phyloP scores from a whole-genome alignment of 1,284 basidiomycete genomes.

The Microbotryum violaceum region DNA sequence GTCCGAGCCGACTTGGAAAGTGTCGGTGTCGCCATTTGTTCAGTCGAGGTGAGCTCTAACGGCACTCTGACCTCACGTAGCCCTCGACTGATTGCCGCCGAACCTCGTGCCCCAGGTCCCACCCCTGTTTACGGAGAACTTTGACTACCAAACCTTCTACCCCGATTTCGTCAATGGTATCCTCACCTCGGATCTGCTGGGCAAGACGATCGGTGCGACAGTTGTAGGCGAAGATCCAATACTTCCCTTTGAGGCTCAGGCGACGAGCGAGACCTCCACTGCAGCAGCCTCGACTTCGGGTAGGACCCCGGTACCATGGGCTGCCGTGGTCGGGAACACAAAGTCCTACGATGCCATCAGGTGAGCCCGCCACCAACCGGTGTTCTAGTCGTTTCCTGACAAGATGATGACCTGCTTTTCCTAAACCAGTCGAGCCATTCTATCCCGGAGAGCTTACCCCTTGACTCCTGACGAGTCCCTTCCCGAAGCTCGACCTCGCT shows the following conservation, averaged over 20 bases:
- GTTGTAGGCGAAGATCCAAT: constrained; percentile 51
- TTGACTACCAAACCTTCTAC: constrained; percentile 89
- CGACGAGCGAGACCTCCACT: background rate
- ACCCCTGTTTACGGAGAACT: constrained; percentile 96
- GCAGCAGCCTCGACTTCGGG: background rate
- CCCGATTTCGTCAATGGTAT: constrained; percentile 94
- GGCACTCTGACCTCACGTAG: background rate
- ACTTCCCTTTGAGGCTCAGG: constrained; percentile 8
- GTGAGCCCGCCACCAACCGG: constrained; percentile 41
- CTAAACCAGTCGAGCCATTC: constrained; percentile 69
- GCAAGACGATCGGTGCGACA: constrained; percentile 89
- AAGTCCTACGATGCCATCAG: constrained; percentile 80
- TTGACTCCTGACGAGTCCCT: constrained; percentile 88
- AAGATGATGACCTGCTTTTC: background rate
- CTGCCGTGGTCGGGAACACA: constrained; percentile 46
- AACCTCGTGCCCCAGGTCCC: constrained; percentile 56
- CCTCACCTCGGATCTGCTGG: constrained; percentile 86
- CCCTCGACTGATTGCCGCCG: background rate
- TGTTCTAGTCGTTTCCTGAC: background rate
- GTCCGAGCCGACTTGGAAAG: constrained; percentile 35
- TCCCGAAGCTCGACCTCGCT: constrained; percentile 56
- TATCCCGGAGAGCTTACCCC: constrained; percentile 88
- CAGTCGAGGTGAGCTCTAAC: constrained; percentile 39
- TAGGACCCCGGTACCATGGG: constrained; percentile 10
- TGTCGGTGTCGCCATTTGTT: constrained; percentile 69